Evolutionary conservation across 148 eudicot genomes (phyloP), one percentile per base, ranked within the genome.

Genomic region (Agrostemma githago): DNA sequence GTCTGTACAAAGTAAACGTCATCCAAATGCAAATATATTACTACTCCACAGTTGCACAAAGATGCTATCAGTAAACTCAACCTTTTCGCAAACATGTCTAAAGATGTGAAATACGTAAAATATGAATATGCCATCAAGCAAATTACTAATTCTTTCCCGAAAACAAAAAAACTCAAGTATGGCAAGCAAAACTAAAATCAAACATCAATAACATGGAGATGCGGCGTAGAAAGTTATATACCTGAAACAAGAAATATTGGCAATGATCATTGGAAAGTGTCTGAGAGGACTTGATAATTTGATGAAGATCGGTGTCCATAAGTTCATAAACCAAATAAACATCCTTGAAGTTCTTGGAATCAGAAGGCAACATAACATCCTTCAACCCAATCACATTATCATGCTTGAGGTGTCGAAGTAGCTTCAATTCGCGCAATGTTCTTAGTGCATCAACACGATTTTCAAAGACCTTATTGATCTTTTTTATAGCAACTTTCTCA

Each of bases 221-320:
- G 4, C n/a, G 44, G 69, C 21, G 69, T 2, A 19, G 11, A 0
- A 42, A 54, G 8, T 41, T 15, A 73, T 79, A 73, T 78, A 88
- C 92, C 89, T 88, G 92, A 65, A 86, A 88, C 46, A 88, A 74
- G 84, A 88, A 86, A 70, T 86, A 88, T 54, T 86, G 89, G 81
- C 85, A 83, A 78, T 88, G 92, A 74, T 88, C 92, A 74, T 83
- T 86, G 5, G 88, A 71, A 71, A 86, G 89, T 42, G 86, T 73
- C 57, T 88, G 92, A 62, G 89, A 88, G 20, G 92, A 88, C 79
- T 88, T 88, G 16, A 86, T 83, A 63, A 88, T 88, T 84, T 88
- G 92, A 80, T 88, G 92, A 76, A 88, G 85, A 78, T 88, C 92
- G 0, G 92, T 86, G 73, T 88, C 92, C 92, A 86, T 88, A 72